Evolutionary conservation across 148 eudicot genomes (phyloP), one percentile per base, ranked within the genome.

Genomic region (Cornus kousa): DNA sequence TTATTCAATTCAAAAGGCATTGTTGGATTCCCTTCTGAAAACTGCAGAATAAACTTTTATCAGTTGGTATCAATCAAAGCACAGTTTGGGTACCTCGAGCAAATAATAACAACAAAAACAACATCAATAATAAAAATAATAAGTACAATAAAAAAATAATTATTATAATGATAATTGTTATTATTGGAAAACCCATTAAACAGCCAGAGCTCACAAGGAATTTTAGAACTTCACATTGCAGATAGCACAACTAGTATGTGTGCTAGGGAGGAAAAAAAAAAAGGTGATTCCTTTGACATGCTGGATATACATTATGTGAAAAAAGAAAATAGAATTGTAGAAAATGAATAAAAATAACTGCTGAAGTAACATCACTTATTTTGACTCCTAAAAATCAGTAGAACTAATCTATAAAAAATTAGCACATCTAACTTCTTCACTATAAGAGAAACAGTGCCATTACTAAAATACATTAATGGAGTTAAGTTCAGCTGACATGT

Each of bases 391-490:
- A 4, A 22, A 20, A 39, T 75, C 70, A 76, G 71, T 8, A 31
- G 14, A 20, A 68, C 28, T 35, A 13, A 32, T 53, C 59, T 12
- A 14, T 53, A 43, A 40, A 71, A 31, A 22, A 71, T 20, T 76
- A 50, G 7, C 71, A 40, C 40, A 5, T 66, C 78, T 66, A 66
- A 39, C 39, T 40, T 10, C 31, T 24, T 66, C 53, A 28, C 78
- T 40, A 23, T 33, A 23, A 75, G 22, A 39, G 59, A 65, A 39
- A 39, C 23, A 75, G 46, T 43, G 71, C 39, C 78, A 40, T 48
- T 4, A 31, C 55, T 66, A 76, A 40, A 76, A 66, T 76, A 76
- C 78, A 76, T 20, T 2, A 43, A 76, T 31, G 32, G 35, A 17
- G 10, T 64, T 23, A 24, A 64, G 32, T 74, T 62, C 6, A 64